A percentile compares a stretch with the other conserved stretches of the same genome.
Evolutionary conservation across 2,329 filamentous ascomycete species (phyloP).

Genomic region (Xylaria arbuscula): DNA sequence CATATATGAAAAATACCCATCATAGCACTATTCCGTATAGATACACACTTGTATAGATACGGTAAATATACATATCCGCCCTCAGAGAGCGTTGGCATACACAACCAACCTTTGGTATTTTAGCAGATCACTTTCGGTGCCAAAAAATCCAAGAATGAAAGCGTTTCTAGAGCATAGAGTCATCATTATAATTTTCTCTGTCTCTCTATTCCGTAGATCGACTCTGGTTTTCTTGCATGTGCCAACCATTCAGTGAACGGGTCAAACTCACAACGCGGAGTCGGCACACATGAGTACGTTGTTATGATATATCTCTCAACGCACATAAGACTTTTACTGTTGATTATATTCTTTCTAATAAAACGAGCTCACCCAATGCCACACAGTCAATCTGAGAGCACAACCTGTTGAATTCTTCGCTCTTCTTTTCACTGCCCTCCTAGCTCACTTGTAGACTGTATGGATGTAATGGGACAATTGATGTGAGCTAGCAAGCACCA

Average conservation of each 20-base stretch:
- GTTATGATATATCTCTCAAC: neutral
- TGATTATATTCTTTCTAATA: neutral
- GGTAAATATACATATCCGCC: neutral
- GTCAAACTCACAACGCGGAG: neutral
- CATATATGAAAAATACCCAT: slow-evolving; percentile 4
- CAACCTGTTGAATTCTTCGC: slow-evolving; percentile 14
- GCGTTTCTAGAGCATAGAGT: neutral
- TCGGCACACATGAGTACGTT: neutral
- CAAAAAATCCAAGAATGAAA: neutral
- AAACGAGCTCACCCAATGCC: no score
- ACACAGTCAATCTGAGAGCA: neutral
- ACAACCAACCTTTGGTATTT: neutral
- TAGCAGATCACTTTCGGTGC: neutral
- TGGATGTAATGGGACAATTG: no score
- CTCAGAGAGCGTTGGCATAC: neutral
- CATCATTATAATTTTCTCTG: neutral
- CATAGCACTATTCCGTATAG: neutral
- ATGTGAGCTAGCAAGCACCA: no score
- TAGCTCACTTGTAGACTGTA: neutral
- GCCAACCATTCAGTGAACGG: neutral
- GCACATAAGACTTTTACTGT: neutral
- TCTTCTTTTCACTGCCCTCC: slow-evolving; percentile 12
- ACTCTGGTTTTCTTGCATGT: neutral
- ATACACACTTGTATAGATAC: neutral
- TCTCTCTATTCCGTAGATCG: neutral